Evolutionary conservation across 2,329 filamentous ascomycete species (phyloP).

Genomic region (Pochonia chlamydosporia): DNA sequence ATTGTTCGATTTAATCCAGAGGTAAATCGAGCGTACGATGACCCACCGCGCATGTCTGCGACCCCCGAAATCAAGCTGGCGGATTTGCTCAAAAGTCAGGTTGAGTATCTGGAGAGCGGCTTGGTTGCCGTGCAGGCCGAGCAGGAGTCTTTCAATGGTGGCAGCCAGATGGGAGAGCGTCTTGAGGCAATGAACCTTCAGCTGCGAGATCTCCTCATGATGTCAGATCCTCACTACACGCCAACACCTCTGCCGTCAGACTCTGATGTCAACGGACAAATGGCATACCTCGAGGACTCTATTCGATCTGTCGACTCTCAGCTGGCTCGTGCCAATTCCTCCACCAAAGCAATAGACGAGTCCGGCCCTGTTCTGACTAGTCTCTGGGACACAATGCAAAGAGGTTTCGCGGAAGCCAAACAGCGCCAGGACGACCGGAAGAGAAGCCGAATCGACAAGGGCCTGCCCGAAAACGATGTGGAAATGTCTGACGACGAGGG

Average conservation of each 20-base stretch:
- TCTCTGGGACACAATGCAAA: constrained; percentile 52
- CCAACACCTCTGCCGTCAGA: constrained; percentile 53
- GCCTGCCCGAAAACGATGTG: constrained; percentile 47
- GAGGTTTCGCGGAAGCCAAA: constrained; percentile 46
- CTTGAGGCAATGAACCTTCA: constrained; percentile 59
- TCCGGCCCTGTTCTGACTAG: constrained; percentile 49
- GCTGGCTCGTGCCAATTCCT: constrained; percentile 28
- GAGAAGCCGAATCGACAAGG: constrained; percentile 49
- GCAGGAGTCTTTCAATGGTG: constrained; percentile 35
- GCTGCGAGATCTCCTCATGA: constrained; percentile 52
- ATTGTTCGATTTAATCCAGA: constrained; percentile 59
- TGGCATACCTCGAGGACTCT: constrained; percentile 60
- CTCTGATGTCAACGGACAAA: constrained; percentile 58
- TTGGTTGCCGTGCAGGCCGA: constrained; percentile 56
- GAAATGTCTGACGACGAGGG: constrained; percentile 59
- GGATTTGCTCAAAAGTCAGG: constrained; percentile 47
- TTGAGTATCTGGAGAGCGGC: constrained; percentile 66
- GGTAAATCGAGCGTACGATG: constrained; percentile 39
- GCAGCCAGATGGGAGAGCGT: constrained; percentile 41
- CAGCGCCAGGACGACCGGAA: constrained; percentile 48
- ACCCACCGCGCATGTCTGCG: constrained; percentile 30
- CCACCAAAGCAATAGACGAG: constrained; percentile 36
- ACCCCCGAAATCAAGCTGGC: constrained; percentile 32
- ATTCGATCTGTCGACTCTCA: constrained; percentile 44
- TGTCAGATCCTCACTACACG: constrained; percentile 41